Evolutionary conservation across 371 early-diverging fungal genomes (phyloP).

Genomic region (Mortierella sp.): DNA sequence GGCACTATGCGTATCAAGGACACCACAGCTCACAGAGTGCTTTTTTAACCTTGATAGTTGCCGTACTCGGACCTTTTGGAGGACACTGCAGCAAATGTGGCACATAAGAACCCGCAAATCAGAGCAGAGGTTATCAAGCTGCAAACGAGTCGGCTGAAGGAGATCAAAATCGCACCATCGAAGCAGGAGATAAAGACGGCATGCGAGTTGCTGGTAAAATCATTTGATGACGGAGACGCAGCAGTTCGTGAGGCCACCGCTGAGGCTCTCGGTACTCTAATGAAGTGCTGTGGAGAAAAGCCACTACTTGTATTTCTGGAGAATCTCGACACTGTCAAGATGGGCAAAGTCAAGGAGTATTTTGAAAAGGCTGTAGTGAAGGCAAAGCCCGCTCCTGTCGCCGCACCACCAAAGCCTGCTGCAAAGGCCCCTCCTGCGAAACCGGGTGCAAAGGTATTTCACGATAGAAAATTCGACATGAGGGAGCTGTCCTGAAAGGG

Average conservation of each 20-base stretch:
- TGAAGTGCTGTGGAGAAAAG: conserved; percentile 88
- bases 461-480: not conserved
- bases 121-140: conserved; percentile 79
- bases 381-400: conserved; percentile 60
- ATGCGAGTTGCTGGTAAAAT: conserved; percentile 77
- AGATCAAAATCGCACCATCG: conserved; percentile 70
- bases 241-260: conserved; percentile 88
- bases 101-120: conserved; percentile 95
- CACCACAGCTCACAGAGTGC: not conserved
- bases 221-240: conserved; percentile 88
- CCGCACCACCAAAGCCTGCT: conserved; percentile 51
- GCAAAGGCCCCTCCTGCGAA: conserved; percentile 47
- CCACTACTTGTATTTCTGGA: conserved; percentile 78
- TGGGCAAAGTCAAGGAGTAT: conserved; percentile 87
- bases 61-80: conserved; percentile 71
- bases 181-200: conserved; percentile 84
- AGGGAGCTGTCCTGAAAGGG: not conserved
- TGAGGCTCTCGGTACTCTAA: conserved; percentile 90
- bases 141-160: conserved; percentile 77
- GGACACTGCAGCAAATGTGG: conserved; percentile 72
- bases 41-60: conserved; percentile 24
- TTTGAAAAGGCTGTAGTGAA: conserved; percentile 86
- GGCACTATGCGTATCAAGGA: too few relatives aligned
- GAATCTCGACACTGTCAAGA: conserved; percentile 87
- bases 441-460: conserved; percentile 43